Percentiles rank a stretch among this genome's conserved stretches.
phyloP scores from a whole-genome alignment of 2,329 filamentous ascomycete species.

The Aspergillus bombycis region DNA sequence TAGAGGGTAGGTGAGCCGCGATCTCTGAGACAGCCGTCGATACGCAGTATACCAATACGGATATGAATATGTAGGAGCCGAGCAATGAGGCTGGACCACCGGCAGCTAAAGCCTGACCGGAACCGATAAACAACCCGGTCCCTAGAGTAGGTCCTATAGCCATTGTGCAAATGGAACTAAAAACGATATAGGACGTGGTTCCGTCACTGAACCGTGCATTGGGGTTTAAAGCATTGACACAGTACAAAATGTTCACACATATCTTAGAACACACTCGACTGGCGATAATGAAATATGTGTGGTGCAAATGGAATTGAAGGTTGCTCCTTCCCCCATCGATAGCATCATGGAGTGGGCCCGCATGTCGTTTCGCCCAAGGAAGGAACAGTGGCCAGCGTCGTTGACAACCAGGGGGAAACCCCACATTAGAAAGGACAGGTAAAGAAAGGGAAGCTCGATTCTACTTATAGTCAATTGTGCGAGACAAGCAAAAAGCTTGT shows the following conservation, averaged over 20 bases:
- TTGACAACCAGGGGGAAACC: conserved; percentile 2
- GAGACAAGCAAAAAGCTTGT: not conserved
- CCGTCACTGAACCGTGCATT: not conserved
- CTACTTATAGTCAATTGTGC: not conserved
- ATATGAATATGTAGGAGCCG: conserved; percentile 55
- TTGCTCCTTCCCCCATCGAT: not conserved
- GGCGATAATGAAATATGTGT: not conserved
- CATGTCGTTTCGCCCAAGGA: not conserved
- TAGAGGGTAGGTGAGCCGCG: conserved; percentile 40
- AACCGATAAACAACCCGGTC: conserved; percentile 59
- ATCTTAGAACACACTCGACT: not conserved
- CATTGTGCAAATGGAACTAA: conserved; percentile 38
- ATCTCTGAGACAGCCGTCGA: conserved; percentile 50
- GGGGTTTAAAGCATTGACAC: not conserved
- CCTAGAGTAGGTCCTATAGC: conserved; percentile 61
- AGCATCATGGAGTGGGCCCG: not conserved
- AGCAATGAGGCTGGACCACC: conserved; percentile 57
- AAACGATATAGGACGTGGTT: not conserved
- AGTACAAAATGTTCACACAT: not conserved
- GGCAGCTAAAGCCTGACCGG: conserved; percentile 55
- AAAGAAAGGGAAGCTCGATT: not conserved
- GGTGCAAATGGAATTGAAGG: not conserved
- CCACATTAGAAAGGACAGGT: not conserved
- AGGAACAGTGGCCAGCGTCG: not conserved
- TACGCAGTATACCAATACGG: conserved; percentile 50